Evolutionary conservation across 2,329 filamentous ascomycete species (phyloP), one percentile per base, ranked within the genome.

Genomic region (Coniochaeta sp.): DNA sequence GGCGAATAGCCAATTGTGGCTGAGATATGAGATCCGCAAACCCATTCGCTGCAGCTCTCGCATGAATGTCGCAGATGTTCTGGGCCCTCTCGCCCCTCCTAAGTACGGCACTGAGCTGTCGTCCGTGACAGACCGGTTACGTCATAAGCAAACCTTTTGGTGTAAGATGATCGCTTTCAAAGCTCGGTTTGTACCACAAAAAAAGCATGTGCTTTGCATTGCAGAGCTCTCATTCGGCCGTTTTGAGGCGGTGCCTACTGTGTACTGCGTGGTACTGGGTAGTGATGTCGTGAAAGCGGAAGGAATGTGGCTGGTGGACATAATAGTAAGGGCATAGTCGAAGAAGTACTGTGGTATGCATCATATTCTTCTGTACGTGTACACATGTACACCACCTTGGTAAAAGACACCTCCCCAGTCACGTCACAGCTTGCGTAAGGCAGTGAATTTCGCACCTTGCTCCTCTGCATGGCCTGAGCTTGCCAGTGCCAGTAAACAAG

Each of bases 391-490:
- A 24, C 19, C 43, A 47, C 43, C 43, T 19, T 19, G 38, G 19
- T 8, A 6, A 47, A 47, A 7, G 6, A 3, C 28, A 31, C 28
- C 8, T n/a, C 26, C 26, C 14, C 34, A 36, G 54, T 57, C 54
- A 57, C 54, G 54, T 57, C 54, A 57, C 54, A 57, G 54, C 31
- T 57, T 57, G 33, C 54, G 54, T 57, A 56, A 19, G 16, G 50
- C 17, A 22, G 54, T 57, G 54, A 57, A 57, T 34, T n/a, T 57
- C 31, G 54, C 54, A 36, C 31, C 31, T n/a, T 57, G 34, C 31
- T 24, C 19, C 6, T 36, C 28, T 36, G 34, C 7, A 52, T 31
- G 47, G 47, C 47, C 47, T 12, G 11, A 28, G 47, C 47, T 26
- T 52, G 14, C 47, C 47, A 26, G 43, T 44, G 11, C 50, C 50